Evolutionary conservation across 805 yeast genomes (phyloP).

Genomic region (Limtongozyma cylindracea): DNA sequence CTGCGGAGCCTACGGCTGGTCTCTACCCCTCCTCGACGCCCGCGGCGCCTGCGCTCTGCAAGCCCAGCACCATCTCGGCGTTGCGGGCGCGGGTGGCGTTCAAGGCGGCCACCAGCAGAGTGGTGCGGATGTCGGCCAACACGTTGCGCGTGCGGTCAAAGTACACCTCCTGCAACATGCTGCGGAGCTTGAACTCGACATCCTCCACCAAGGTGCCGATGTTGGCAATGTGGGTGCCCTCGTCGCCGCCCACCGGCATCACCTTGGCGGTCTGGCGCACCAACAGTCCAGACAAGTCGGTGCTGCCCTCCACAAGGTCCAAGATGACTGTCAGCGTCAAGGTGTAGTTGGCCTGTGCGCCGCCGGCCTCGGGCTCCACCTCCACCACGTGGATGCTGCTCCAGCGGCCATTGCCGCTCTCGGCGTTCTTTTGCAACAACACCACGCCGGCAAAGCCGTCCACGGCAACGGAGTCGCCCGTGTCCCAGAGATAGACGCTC

Average conservation of each 20-base stretch:
- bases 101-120: slow-evolving; percentile 10
- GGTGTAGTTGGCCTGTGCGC: slow-evolving; percentile 23
- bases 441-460: slow-evolving; percentile 80
- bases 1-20: too few species aligned
- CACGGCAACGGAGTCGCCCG: slow-evolving; percentile 24
- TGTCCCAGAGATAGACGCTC: slow-evolving; percentile 82
- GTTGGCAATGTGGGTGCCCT: slow-evolving; percentile 56
- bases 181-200: slow-evolving; percentile 67
- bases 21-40: too few species aligned
- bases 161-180: slow-evolving; percentile 75
- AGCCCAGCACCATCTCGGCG: slow-evolving; percentile 12
- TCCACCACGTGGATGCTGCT: slow-evolving; percentile 89
- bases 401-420: slow-evolving; percentile 39
- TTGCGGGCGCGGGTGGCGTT: slow-evolving; percentile 9
- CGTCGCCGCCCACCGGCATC: slow-evolving; percentile 11
- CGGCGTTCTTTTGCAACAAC: slow-evolving; percentile 47
- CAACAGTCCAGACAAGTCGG: slow-evolving; percentile 51
- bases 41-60: too few species aligned
- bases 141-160: slow-evolving; percentile 88
- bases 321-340: slow-evolving; percentile 76
- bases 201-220: slow-evolving; percentile 75
- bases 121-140: slow-evolving; percentile 18
- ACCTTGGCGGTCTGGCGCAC: slow-evolving; percentile 49
- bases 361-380: slow-evolving; percentile 15
- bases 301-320: slow-evolving; percentile 15